A percentile compares a stretch with the other conserved stretches of the same genome.
phyloP scores from a whole-genome alignment of 2,329 filamentous ascomycete species.

The Botryotinia narcissicola region DNA sequence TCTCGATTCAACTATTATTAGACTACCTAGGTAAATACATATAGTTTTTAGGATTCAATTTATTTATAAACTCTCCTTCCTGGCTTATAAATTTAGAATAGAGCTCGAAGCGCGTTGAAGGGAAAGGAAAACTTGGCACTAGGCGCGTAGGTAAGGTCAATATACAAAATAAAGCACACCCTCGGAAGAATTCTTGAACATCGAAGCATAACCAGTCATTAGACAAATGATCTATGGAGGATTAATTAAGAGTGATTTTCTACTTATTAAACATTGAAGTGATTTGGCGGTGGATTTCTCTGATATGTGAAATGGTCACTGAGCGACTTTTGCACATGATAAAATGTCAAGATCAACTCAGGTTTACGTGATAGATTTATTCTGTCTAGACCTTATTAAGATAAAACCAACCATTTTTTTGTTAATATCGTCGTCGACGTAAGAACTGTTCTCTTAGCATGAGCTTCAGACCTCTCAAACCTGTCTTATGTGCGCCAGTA shows the following conservation, averaged over 20 bases:
- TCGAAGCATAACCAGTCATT: neutral
- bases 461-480: slow-evolving; percentile 19
- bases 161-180: neutral
- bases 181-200: neutral
- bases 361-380: neutral
- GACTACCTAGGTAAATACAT: neutral
- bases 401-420: slow-evolving; percentile 7
- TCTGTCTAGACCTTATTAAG: slow-evolving; percentile 13
- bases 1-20: neutral
- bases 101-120: neutral
- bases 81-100: neutral
- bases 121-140: neutral
- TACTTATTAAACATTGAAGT: neutral
- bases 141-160: neutral
- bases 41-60: neutral
- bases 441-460: neutral
- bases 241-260: neutral
- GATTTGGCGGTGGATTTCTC: neutral
- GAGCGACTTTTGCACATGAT: neutral
- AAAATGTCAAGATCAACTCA: neutral
- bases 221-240: neutral
- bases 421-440: neutral
- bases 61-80: neutral
- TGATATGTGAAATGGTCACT: neutral
- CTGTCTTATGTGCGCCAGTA: slow-evolving; percentile 17